A percentile compares a stretch with the other conserved stretches of the same genome.
phyloP scores from a whole-genome alignment of 225 moss, liverwort and hornwort genomes.

The Polytrichum commune region DNA sequence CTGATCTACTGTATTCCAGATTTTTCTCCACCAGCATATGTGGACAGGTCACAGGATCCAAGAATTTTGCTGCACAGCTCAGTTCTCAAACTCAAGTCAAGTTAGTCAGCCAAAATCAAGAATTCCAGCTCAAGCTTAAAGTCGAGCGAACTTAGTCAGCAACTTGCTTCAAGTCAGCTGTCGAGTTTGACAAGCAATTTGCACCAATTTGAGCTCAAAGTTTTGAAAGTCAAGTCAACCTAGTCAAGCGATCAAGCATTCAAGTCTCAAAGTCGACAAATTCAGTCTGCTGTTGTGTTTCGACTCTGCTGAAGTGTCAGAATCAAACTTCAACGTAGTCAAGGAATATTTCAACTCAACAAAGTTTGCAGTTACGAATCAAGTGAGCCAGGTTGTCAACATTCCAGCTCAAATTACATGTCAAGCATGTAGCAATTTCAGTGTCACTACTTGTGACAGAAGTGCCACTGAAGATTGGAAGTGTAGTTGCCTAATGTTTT shows the following conservation, averaged over 20 bases:
- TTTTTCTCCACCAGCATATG: constrained; percentile 1
- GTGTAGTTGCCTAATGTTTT: constrained; percentile 3
- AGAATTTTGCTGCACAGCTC: constrained; percentile 11
- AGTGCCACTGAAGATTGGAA: neutral
- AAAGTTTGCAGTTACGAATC: constrained; percentile 1
- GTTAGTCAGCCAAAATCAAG: constrained; percentile 6
- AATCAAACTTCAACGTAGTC: constrained; percentile 8
- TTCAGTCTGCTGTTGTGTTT: constrained; percentile 8
- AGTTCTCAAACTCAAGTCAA: constrained; percentile 9
- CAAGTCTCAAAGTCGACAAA: neutral
- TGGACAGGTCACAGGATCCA: constrained; percentile 8
- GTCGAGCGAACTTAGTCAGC: constrained; percentile 4
- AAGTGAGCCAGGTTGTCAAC: constrained; percentile 5
- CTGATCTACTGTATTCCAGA: constrained; percentile 8
- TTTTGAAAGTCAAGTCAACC: constrained; percentile 7
- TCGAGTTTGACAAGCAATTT: constrained; percentile 7
- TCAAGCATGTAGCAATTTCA: constrained; percentile 1
- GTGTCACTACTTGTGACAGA: neutral
- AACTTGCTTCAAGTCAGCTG: constrained; percentile 6
- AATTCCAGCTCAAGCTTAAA: constrained; percentile 7
- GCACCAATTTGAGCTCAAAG: neutral
- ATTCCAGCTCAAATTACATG: neutral
- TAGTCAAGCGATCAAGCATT: constrained; percentile 2
- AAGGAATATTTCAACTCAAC: constrained; percentile 6
- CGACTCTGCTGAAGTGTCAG: constrained; percentile 8